These are phyloP conservation scores for Lippia alba DNA, from an alignment of 305 asterid genomes.

Conservation along the genomic window DNA sequence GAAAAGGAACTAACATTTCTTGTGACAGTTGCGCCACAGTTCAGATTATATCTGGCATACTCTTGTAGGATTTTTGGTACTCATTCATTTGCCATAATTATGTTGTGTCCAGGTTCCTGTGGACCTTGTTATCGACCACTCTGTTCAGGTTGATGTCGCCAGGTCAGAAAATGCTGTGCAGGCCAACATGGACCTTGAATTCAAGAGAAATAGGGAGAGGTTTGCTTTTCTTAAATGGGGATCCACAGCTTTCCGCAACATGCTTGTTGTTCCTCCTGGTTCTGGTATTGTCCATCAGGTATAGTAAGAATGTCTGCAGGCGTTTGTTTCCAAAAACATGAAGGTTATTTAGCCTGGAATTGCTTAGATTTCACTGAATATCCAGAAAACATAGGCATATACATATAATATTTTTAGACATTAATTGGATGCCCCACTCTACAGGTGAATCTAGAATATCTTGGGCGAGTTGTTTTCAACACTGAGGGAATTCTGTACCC, in stretches of 20 bases:
- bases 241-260: conserved; percentile 71
- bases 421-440: conserved; percentile 19
- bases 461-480: conserved; percentile 83
- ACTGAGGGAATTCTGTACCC: conserved; percentile 68
- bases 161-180: conserved; percentile 71
- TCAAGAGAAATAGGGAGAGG: conserved; percentile 74
- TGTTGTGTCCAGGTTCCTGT: conserved; percentile 65
- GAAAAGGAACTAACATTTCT: neutral
- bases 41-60: neutral
- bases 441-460: conserved; percentile 85
- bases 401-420: neutral
- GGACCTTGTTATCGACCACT: conserved; percentile 82
- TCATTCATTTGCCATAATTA: neutral
- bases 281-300: conserved; percentile 93
- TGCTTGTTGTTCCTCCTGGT: conserved; percentile 93
- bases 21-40: neutral
- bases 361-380: neutral
- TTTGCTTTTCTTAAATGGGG: conserved; percentile 90
- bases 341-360: conserved; percentile 15
- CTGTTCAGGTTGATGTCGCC: conserved; percentile 83
- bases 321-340: conserved; percentile 5
- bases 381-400: neutral
- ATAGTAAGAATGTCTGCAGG: conserved; percentile 1
- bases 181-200: conserved; percentile 78
- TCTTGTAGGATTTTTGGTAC: neutral